Base-by-base conservation (phyloP, 2,329 filamentous ascomycete genomes). In the Fusarium miscanthi region DNA sequence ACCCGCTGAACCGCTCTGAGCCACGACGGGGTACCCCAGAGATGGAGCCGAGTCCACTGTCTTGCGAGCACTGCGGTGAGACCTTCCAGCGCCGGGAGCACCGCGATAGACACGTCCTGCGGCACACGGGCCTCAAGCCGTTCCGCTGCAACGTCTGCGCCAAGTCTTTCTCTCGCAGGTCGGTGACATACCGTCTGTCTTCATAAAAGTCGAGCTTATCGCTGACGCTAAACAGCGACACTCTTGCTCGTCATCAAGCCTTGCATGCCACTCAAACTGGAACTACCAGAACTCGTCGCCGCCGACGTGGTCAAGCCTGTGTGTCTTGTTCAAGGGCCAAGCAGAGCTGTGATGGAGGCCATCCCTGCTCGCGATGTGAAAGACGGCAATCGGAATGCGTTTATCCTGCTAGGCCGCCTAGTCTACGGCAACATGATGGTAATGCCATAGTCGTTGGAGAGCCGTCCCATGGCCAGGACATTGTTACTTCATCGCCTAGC, bases 91-190 rank as follows among this genome's bases (percentile, higher is more conserved):
- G 60, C 4, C 37, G 60, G 1, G 60, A 63, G 30, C 60, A 63
- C 10, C 60, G 60, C 2, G 54, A 63, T 60, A 37, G 54, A 9
- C 60, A 63, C 21, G 27, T 63, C 6, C 54, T 59, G 6, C 37
- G 60, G 10, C 54, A 63, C 2, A 60, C 60, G 0, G 60, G 54
- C 12, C 37, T 40, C 23, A 63, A 48, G 2, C 54, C 60, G 2
- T 63, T 63, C 1, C 54, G 25, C 5, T 63, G 60, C 2, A 12
- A 42, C 9, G 25, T 63, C 2, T 63, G 60, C 2, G 48, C 25
- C 4, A 63, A 63, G 16, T 49, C 43, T 0, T 63, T 63, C 4
- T 27, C 42, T 0, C 43, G 54, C 2, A 27, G 19, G 60, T 30
- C 27, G 8, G 27, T 30, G 27, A 30, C 27, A 30, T 30, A 9